Conservation (phyloP, 2,329 filamentous ascomycete genomes). For the Sporothrix variecibatus region DNA sequence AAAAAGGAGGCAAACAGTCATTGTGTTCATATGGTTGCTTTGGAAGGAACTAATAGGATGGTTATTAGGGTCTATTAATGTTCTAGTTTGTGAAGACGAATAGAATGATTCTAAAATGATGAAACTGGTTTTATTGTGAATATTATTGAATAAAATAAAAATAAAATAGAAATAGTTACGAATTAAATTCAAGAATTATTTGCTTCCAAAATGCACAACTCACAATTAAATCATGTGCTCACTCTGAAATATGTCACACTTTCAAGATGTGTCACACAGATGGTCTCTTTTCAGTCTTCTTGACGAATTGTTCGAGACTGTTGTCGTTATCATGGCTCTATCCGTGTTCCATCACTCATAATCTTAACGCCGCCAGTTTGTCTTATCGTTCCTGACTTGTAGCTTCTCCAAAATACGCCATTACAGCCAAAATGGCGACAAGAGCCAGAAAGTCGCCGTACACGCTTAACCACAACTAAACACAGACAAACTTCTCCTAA, state of each 20-base stretch:
- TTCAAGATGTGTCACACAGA: not conserved
- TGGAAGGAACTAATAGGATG: not conserved
- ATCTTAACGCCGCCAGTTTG: not conserved
- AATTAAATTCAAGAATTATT: not conserved
- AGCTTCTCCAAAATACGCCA: not conserved
- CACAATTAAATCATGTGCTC: not conserved
- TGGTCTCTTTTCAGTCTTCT: not conserved
- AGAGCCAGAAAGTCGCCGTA: not conserved
- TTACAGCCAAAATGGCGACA: conserved; percentile 12
- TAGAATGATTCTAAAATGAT: not conserved
- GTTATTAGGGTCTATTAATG: too few relatives aligned
- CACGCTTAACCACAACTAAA: not conserved
- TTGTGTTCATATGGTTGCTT: not conserved
- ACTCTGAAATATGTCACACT: not conserved
- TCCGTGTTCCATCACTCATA: not conserved
- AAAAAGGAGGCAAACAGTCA: not conserved
- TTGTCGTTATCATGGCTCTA: not conserved
- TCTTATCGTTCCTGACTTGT: not conserved
- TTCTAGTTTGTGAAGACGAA: not conserved
- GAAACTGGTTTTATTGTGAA: not conserved
- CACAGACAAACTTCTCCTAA: not conserved
- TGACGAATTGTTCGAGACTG: not conserved
- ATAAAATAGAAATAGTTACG: not conserved
- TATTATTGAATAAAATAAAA: not conserved
- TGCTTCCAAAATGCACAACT: not conserved